Percentiles rank a stretch among this genome's conserved stretches.
Conservation (phyloP, 768 basidiomycete genomes). For the Botryobasidium botryosum region DNA sequence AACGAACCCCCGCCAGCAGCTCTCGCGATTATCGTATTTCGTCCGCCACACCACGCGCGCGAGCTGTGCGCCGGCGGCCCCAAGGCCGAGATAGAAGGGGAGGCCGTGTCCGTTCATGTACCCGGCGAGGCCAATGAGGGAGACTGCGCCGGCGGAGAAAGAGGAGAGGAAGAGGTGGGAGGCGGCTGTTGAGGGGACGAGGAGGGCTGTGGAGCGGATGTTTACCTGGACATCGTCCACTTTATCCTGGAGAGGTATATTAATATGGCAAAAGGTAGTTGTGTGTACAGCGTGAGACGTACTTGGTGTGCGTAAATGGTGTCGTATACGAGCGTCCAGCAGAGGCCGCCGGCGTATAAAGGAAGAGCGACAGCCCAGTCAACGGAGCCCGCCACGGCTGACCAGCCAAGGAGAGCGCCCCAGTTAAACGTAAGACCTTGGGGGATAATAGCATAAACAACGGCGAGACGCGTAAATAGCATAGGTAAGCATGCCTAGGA, state of each 20-base stretch:
- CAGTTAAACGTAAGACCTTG: conserved; percentile 91
- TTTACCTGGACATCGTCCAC: conserved; percentile 70
- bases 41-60: conserved; percentile 57
- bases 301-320: conserved; percentile 97
- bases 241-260: conserved; percentile 53
- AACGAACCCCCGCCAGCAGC: conserved; percentile 83
- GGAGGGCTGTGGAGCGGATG: conserved; percentile 85
- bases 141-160: conserved; percentile 58
- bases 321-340: conserved; percentile 95
- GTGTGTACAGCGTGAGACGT: conserved; percentile 7
- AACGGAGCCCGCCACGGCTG: conserved; percentile 67
- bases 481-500: conserved; percentile 47
- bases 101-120: conserved; percentile 58
- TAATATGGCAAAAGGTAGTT: background rate
- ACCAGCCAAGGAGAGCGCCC: conserved; percentile 93
- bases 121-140: conserved; percentile 62
- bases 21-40: conserved; percentile 53
- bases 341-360: conserved; percentile 75
- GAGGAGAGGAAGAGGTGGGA: conserved; percentile 69
- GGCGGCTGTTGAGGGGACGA: too few species aligned
- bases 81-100: conserved; percentile 65
- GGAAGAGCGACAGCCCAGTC: conserved; percentile 75
- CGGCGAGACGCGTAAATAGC: background rate
- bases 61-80: conserved; percentile 58
- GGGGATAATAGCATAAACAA: background rate